Evolutionary conservation across 441 rosid species (phyloP), one percentile per base, ranked within the genome.

Genomic region (Brassica balearica): DNA sequence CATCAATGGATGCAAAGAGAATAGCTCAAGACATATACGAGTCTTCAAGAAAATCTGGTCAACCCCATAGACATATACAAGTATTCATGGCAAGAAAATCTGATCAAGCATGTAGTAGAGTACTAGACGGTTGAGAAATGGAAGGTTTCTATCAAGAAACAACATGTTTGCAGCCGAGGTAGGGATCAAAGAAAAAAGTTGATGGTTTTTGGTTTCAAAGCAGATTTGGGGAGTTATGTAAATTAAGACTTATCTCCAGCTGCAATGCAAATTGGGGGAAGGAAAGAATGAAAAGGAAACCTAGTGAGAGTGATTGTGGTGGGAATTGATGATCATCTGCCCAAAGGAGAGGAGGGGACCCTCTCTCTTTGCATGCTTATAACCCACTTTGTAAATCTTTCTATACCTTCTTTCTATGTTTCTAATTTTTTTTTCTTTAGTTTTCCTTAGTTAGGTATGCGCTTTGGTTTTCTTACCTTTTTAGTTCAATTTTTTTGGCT

Each of bases 1-100:
- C 85, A 6, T 86, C 95, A 25, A 83, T 86, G 88, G 95, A 90
- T 62, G 92, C 95, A 17, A 83, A 56, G 73, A 83, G 77, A 68
- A 83, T 88, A 58, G 90, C 90, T 7, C 80, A 87, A 78, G 91
- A 90, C 53, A 86, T 90, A 9, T 53, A 85, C 29, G 71, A 66
- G 65, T 82, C 87, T 74, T 69, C 82, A 69, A 48, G 38, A 74
- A 51, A 46, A 65, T 68, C 22, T 74, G 34, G 75, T 69, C 82
- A 80, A 69, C 12, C 22, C 5, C 22, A 59, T 25, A 51, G 62
- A 69, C 72, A 65, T 48, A 20, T 65, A 65, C 27, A 58, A 58
- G 62, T 55, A 17, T 55, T 15, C 60, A 55, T 17, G 69, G 41
- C 53, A 65, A 65, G 61, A 72, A 64, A 60, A 59, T 56, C 29